Percentiles rank a stretch among this genome's conserved stretches.
These are phyloP conservation scores for Aspergillus cavernicola DNA, from an alignment of 495 filamentous ascomycete genomes.

Conservation along the genomic window DNA sequence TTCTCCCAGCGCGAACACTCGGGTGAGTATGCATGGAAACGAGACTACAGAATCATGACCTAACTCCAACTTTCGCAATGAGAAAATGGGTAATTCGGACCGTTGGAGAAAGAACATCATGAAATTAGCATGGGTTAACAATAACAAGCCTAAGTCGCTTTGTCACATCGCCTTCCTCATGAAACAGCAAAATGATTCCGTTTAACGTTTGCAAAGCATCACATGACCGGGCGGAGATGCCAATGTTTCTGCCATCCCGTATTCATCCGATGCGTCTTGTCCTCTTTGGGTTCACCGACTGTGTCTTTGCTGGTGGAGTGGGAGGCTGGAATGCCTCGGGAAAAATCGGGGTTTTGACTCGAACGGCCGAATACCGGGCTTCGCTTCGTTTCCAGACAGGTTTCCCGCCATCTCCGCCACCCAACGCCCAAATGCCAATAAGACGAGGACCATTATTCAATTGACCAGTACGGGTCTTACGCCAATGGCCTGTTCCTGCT, in stretches of 20 bases:
- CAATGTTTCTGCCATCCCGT: slow-evolving; percentile 20
- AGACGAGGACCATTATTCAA: not conserved
- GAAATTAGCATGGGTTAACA: not conserved
- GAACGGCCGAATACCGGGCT: slow-evolving; percentile 20
- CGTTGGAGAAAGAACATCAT: not conserved
- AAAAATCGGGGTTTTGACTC: slow-evolving; percentile 9
- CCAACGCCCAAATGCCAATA: slow-evolving; percentile 1
- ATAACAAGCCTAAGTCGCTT: not conserved
- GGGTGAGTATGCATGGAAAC: not conserved
- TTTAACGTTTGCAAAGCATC: slow-evolving; percentile 19
- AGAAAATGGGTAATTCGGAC: not conserved
- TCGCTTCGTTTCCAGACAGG: not conserved
- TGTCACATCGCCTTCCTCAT: too few species aligned
- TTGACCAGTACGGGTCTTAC: not conserved
- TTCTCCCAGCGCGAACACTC: not conserved
- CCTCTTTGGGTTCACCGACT: slow-evolving; percentile 42
- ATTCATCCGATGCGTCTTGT: slow-evolving; percentile 27
- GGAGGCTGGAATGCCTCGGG: slow-evolving; percentile 23
- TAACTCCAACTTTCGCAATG: not conserved
- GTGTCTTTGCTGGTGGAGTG: slow-evolving; percentile 13
- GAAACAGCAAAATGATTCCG: too few species aligned
- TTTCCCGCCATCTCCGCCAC: slow-evolving; percentile 3
- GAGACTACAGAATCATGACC: not conserved
- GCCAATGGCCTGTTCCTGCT: not conserved
- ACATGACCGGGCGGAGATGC: slow-evolving; percentile 31